Base-by-base conservation (phyloP, 192 early-diverging fungal species). In the Hyaloraphidium curvatum region DNA sequence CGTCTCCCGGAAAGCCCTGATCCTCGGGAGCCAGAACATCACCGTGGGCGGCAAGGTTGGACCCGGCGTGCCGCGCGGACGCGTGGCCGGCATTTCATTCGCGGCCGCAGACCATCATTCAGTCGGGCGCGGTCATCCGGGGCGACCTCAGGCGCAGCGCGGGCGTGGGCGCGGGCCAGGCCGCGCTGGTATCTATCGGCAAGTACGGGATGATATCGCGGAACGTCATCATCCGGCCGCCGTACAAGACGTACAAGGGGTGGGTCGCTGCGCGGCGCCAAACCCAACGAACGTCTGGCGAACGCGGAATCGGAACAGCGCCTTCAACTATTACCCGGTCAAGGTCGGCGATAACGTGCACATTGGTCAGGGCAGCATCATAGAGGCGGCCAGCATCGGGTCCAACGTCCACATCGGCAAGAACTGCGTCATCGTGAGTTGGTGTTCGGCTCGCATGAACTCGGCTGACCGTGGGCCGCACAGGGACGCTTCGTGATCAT, bases 1-100 rank as follows among this genome's bases (percentile, higher is more conserved):
- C 67, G 87, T 97, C 31, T 82, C 79, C 56, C 77, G 91, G 21
- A 86, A 88, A 65, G 86, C 87, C 1, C 79, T 87, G 51, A 97
- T 97, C 57, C 87, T 81, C 57, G 92, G 90, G 9, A 80, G 80
- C 63, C 87, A 93, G 62, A 97, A 97, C 72, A 97, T 97, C 52
- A 82, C 91, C 27, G 78, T 93, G 3, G 87, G 89, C 23, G 92
- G 92, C 50, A 96, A 94, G 78, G 84, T 85, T 52, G 16, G 33
- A 7, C 33, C n/a, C 33, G 29, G 2, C 9, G 52, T 57, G 57
- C n/a, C 52, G 2, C 51, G 7, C 16, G 28, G 13, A 55, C 55
- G 26, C 25, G 3, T n/a, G 25, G 11, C 16, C 48, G 30, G 27
- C 52, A 27, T 50, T 52, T 1, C 2, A 52, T 2, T 52, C 3